These are phyloP conservation scores for Nemania sp. DNA, from an alignment of 2,329 filamentous ascomycete genomes.

Conservation along the genomic window DNA sequence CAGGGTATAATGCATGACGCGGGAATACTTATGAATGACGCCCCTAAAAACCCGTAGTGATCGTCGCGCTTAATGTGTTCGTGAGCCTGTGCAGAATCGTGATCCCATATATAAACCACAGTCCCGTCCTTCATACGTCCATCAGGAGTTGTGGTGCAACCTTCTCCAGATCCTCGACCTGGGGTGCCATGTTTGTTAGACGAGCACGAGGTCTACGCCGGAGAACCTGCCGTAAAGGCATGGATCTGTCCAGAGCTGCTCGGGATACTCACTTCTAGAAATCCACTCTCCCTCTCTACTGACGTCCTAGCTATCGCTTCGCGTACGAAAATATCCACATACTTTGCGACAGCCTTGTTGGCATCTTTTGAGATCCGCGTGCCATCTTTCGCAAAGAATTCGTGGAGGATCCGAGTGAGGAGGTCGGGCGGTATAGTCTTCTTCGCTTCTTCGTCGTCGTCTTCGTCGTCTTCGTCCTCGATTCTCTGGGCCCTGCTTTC, in stretches of 20 bases:
- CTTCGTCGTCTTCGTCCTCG: constrained; percentile 41
- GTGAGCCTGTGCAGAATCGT: constrained; percentile 4
- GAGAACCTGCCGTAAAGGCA: not conserved
- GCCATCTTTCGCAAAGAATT: constrained; percentile 73
- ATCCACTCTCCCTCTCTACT: constrained; percentile 70
- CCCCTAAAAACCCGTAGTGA: not conserved
- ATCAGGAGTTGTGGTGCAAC: constrained; percentile 82
- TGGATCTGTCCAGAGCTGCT: not conserved
- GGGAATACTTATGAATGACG: not conserved
- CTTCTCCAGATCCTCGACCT: constrained; percentile 90
- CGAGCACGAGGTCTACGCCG: constrained; percentile 10
- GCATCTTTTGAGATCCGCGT: constrained; percentile 79
- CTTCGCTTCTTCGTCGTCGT: constrained; percentile 44
- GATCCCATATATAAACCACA: constrained; percentile 5
- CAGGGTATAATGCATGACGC: not conserved
- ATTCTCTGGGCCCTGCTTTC: constrained; percentile 36
- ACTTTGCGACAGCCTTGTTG: constrained; percentile 76
- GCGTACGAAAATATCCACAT: constrained; percentile 87
- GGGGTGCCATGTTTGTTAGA: constrained; percentile 1
- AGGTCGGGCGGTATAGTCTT: constrained; percentile 72
- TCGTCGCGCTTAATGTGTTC: not conserved
- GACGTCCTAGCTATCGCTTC: constrained; percentile 84
- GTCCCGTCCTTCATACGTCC: constrained; percentile 66
- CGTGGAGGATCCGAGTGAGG: constrained; percentile 75
- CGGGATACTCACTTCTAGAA: constrained; percentile 68